Percentiles rank a stretch among this genome's conserved stretches.
These are phyloP conservation scores for Saccharomyces pastorianus DNA, from an alignment of 1,139 yeast species.

Conservation along the genomic window DNA sequence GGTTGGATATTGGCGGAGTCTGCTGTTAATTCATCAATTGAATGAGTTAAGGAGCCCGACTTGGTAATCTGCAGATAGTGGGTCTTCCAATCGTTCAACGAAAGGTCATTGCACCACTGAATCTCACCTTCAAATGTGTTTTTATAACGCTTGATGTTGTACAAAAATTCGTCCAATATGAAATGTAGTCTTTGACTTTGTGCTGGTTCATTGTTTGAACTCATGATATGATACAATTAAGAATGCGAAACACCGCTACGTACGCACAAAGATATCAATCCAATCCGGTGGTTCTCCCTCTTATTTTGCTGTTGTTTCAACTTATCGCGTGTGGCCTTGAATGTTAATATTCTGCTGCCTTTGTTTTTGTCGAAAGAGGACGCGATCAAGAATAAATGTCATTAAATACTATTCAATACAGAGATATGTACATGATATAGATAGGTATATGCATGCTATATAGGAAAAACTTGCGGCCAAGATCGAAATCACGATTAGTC, in stretches of 20 bases:
- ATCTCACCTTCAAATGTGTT: conserved; percentile 29
- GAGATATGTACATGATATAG: neutral
- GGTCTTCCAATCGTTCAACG: conserved; percentile 20
- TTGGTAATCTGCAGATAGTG: conserved; percentile 20
- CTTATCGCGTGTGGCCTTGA: neutral
- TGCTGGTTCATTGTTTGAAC: neutral
- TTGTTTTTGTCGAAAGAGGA: neutral
- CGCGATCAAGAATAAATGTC: neutral
- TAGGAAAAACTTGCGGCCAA: neutral
- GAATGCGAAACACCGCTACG: neutral
- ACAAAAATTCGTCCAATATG: conserved; percentile 6
- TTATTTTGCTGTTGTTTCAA: neutral
- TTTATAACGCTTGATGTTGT: conserved; percentile 7
- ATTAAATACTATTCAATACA: neutral
- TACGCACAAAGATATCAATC: neutral
- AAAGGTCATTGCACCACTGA: conserved; percentile 26
- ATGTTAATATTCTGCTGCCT: neutral
- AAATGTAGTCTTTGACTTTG: neutral
- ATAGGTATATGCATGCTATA: neutral
- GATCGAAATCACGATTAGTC: neutral
- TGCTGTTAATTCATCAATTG: conserved; percentile 8
- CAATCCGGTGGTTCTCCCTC: neutral
- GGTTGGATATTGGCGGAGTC: conserved; percentile 10
- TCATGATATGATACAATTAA: neutral
- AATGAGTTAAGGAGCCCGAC: conserved; percentile 21